A percentile compares a stretch with the other conserved stretches of the same genome.
phyloP scores from a whole-genome alignment of 176 grass and related monocot species.

The Areca catechu region DNA sequence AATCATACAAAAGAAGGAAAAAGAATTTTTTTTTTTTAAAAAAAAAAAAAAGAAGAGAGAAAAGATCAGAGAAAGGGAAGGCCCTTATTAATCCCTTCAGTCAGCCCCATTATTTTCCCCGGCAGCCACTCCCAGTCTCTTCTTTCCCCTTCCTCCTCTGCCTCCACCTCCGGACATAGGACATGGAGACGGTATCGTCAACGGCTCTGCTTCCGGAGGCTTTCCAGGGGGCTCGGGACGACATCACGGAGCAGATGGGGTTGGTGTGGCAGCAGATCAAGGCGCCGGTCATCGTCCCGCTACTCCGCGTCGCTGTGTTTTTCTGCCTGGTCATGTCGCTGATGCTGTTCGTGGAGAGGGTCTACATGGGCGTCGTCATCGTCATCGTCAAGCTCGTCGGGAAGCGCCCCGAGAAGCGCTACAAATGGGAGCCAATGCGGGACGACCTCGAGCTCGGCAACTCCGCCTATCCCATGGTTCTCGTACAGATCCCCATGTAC shows the following conservation, averaged over 20 bases:
- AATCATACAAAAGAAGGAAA: no score
- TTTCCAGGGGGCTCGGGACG: background rate
- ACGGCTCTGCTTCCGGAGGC: background rate
- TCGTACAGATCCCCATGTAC: slow-evolving; percentile 14
- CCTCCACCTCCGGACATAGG: no score
- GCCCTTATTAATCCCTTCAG: no score
- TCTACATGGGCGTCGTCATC: slow-evolving; percentile 14
- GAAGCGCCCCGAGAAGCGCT: background rate
- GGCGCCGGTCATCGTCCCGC: slow-evolving; percentile 17
- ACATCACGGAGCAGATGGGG: slow-evolving; percentile 1
- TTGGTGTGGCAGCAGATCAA: slow-evolving; percentile 13
- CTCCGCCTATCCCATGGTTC: slow-evolving; percentile 5
- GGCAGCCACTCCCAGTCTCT: no score
- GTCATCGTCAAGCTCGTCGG: background rate
- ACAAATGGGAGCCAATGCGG: slow-evolving; percentile 4
- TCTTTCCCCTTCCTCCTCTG: no score
- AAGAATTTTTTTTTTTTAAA: no score
- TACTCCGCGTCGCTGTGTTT: slow-evolving; percentile 1
- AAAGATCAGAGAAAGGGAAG: no score
- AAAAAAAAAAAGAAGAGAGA: no score
- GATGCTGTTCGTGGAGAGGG: slow-evolving; percentile 11
- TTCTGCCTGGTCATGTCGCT: slow-evolving; percentile 7
- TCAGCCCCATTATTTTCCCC: no score
- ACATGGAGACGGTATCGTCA: background rate
- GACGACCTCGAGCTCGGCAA: slow-evolving; percentile 8